Percentiles rank a stretch among this genome's conserved stretches.
Conservation (phyloP, 495 filamentous ascomycete species). For the Hyphodiscus hymeniophilus region DNA sequence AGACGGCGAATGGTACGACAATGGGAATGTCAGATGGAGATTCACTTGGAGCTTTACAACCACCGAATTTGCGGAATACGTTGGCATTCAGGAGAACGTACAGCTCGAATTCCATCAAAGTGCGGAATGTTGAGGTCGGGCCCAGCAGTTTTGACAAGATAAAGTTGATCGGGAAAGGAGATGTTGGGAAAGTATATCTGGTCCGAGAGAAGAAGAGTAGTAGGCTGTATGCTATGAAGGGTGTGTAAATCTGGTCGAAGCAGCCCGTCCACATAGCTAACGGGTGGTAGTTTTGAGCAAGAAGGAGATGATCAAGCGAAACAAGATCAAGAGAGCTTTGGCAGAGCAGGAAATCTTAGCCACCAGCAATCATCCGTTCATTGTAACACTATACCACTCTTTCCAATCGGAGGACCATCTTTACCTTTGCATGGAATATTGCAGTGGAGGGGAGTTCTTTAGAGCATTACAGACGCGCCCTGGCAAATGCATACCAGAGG, state of each 20-base stretch:
- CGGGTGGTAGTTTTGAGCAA: conserved; percentile 77
- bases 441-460: conserved; percentile 97
- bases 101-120: conserved; percentile 98
- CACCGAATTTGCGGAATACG: conserved; percentile 34
- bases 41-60: conserved; percentile 36
- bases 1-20: conserved; percentile 17
- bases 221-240: conserved; percentile 97
- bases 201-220: conserved; percentile 96
- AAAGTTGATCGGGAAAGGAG: conserved; percentile 96
- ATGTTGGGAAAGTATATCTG: conserved; percentile 97
- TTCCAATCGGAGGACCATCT: conserved; percentile 99
- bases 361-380: conserved; percentile 98
- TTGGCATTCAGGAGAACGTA: conserved; percentile 86
- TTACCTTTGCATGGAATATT: conserved; percentile 99
- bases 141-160: conserved; percentile 98
- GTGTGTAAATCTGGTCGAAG: conserved; percentile 36
- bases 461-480: conserved; percentile 91
- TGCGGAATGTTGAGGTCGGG: conserved; percentile 92
- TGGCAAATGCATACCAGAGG: conserved; percentile 93
- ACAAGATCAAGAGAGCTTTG: conserved; percentile 98
- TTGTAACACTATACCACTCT: conserved; percentile 95
- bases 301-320: conserved; percentile 99
- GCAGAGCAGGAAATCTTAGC: conserved; percentile 97
- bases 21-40: conserved; percentile 31
- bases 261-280: conserved; percentile 26